These are phyloP conservation scores for Chaetothyriales sp. DNA, from an alignment of 2,329 filamentous ascomycete species.

Conservation along the genomic window DNA sequence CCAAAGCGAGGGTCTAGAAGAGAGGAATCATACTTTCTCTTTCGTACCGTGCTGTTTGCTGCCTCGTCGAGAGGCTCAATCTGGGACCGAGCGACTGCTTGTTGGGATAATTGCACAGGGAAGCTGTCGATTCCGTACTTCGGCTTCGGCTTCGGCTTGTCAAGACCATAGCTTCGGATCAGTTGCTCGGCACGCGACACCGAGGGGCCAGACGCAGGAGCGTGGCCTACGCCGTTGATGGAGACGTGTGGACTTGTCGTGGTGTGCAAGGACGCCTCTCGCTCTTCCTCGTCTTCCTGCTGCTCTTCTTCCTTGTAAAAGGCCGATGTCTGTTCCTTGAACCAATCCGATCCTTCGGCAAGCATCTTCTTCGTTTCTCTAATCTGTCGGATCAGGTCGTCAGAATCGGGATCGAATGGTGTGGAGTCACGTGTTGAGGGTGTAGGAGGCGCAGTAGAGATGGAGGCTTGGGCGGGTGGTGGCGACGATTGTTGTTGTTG, in stretches of 20 bases:
- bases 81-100: neutral
- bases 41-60: neutral
- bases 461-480: neutral
- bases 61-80: neutral
- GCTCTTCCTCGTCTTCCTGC: constrained; percentile 13
- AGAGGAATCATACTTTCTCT: neutral
- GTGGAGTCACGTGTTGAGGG: neutral
- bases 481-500: too few relatives aligned
- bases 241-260: constrained; percentile 1
- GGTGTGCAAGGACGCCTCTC: constrained; percentile 18
- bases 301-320: constrained; percentile 13
- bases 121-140: neutral
- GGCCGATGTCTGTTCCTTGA: constrained; percentile 14
- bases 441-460: neutral
- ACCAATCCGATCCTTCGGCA: constrained; percentile 19
- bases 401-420: constrained; percentile 4
- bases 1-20: neutral
- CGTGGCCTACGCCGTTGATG: constrained; percentile 28
- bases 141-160: constrained; percentile 15
- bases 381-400: constrained; percentile 20
- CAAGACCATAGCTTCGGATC: constrained; percentile 29
- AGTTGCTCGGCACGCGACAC: constrained; percentile 32
- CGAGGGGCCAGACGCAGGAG: constrained; percentile 27
- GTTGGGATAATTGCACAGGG: neutral
- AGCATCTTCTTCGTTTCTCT: constrained; percentile 19